Evolutionary conservation across 2,329 filamentous ascomycete genomes (phyloP), one percentile per base, ranked within the genome.

Genomic region (Parastagonospora avenae): DNA sequence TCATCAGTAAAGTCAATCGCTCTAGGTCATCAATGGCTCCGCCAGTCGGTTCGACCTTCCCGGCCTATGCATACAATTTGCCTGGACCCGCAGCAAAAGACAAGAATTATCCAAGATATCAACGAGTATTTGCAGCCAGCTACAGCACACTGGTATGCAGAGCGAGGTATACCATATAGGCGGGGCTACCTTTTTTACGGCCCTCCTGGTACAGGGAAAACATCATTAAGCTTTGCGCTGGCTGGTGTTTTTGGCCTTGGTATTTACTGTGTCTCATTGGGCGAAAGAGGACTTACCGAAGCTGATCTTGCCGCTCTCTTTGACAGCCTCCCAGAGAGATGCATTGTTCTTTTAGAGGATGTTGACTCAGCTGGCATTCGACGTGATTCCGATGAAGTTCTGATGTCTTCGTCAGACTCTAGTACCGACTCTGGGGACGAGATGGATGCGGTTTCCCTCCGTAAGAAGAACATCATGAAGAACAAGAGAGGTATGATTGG

Each of bases 151-250:
- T 96, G 91, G 90, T 96, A 96, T 67, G 81, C 87, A 0, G 88
- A 90, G 59, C 82, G 91, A 6, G 91, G 91, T 1, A 93, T 96
- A 28, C 91, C 92, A 0, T 95, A 95, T 69, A 84, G 91, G 11
- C 82, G 91, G 4, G 92, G 91, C 0, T 96, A 94, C 64, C 82
- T 96, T 0, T 84, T 96, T 12, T 80, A 92, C 57, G 91, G 91
- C 0, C 90, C 91, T 0, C 90, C 90, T 0, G 90, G 90, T 0
- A 92, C 89, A 0, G 90, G 90, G 11, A 94, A 93, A 73, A 89
- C 85, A 1, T 64, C 59, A 0, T 52, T 70, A 12, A 64, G 61
- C 1, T 68, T 72, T 27, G 76, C 79, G 0, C 61, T 80, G 1
- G 78, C 78, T 9, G 77, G 77, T 1, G 71, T 79, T 31, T 80